Evolutionary conservation across 495 filamentous ascomycete species (phyloP), one percentile per base, ranked within the genome.

Genomic region (Aspergillus indologenus): DNA sequence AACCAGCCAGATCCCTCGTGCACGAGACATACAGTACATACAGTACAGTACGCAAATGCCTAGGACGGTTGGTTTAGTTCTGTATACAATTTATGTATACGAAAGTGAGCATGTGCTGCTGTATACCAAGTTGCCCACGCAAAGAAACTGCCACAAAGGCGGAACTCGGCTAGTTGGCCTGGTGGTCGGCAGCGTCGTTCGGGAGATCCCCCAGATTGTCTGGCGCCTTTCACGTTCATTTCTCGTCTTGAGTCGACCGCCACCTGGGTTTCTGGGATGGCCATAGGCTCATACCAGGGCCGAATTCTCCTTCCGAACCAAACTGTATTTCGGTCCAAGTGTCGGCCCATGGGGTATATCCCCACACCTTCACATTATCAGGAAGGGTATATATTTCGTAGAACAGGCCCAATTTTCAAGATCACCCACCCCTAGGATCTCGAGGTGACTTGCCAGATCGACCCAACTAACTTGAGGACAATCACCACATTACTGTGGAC

Each of bases 251-350:
- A 51, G 26, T 56, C 9, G n/a, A 19, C n/a, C 15, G 51, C 34
- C 40, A 19, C 40, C 46, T 24, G 24, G 48, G 48, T 0, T 26
- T 29, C 6, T 50, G 48, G n/a, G 22, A 40, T 40, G 12, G 12
- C 12, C 12, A 40, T 40, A 40, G 34, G 34, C 12, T 11, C 34
- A 57, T 29, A 5, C 23, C 54, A 59, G 60, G 31, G 43, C 64
- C 66, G 64, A 66, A 59, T 1, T 66, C 34, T 49, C 53, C 51
- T 66, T 63, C 66, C 66, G 66, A 65, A 21, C 51, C 60, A 46
- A 51, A 48, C 57, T 57, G 26, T 19, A 56, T 64, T 65, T 63
- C 51, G 62, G 64, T 15, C n/a, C 45, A 26, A 62, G 31, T 6
- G 48, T 61, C 56, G 56, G 53, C 9, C 26, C 14, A 24, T 45